Conservation (phyloP, 2,329 filamentous ascomycete species). For the Fonsecaea multimorphosa region DNA sequence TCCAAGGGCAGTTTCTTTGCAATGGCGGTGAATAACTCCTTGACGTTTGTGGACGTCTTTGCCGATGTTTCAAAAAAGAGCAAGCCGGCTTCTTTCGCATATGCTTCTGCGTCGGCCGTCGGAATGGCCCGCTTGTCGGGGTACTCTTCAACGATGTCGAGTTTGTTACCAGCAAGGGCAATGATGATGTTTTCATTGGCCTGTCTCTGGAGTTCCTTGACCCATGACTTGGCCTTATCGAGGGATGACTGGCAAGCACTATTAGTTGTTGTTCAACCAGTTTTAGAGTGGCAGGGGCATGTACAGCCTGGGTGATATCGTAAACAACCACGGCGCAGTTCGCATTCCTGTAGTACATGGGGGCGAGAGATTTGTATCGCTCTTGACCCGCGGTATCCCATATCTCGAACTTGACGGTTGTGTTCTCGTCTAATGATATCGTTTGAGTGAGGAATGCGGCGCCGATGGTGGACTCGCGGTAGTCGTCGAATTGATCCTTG, state of each 20-base stretch:
- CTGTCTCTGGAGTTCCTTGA: slow-evolving; percentile 97
- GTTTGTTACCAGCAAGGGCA: slow-evolving; percentile 94
- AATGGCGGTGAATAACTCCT: slow-evolving; percentile 94
- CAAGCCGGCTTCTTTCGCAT: slow-evolving; percentile 88
- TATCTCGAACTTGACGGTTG: slow-evolving; percentile 99
- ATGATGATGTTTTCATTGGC: slow-evolving; percentile 99
- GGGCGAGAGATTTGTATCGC: slow-evolving; percentile 96
- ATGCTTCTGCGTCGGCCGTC: slow-evolving; percentile 89
- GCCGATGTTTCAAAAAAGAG: slow-evolving; percentile 99
- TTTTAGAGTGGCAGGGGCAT: slow-evolving; percentile 44
- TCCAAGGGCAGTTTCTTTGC: slow-evolving; percentile 97
- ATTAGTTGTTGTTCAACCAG: slow-evolving; percentile 17
- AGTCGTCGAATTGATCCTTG: slow-evolving; percentile 99
- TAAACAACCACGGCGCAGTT: slow-evolving; percentile 99
- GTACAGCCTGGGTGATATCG: slow-evolving; percentile 97
- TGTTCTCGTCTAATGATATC: slow-evolving; percentile 96
- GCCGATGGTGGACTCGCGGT: slow-evolving; percentile 96
- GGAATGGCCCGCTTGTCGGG: slow-evolving; percentile 94
- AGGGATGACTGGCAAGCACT: slow-evolving; percentile 74
- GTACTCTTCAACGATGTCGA: slow-evolving; percentile 91
- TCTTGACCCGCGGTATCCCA: slow-evolving; percentile 99
- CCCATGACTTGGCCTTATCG: slow-evolving; percentile 99
- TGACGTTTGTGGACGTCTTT: slow-evolving; percentile 95
- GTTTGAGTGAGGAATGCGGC: slow-evolving; percentile 99
- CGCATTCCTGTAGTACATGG: slow-evolving; percentile 99